Base-by-base conservation (phyloP, 768 basidiomycete genomes). In the Macrolepiota fuliginosa region DNA sequence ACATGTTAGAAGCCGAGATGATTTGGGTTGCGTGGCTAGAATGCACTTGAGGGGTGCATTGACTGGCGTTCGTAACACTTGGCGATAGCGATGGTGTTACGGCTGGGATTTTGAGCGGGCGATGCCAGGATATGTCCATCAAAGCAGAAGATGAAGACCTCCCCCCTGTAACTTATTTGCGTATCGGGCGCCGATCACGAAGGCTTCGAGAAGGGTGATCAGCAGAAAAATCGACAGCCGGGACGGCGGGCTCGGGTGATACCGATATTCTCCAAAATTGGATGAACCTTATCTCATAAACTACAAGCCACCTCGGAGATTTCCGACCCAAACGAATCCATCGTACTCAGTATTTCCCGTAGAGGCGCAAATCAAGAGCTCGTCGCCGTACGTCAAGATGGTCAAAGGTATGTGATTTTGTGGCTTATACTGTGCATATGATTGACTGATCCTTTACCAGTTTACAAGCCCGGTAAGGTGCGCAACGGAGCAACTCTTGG, bases 401-500 rank as follows among this genome's bases (percentile, higher is more conserved):
- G 82, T 83, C 72, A 84, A 82, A 82, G 83, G 83, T 84, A 71
- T 68, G 78, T 62, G 22, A 36, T 49, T 39, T 40, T 63, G 55
- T 62, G 58, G 46, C 36, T 19, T 56, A 40, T 13, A 32, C 7
- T 60, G 25, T 51, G 29, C 27, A 54, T 39, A 36, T 49, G 49
- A 15, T 63, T 73, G 58, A 70, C 47, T 56, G 29, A 56, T 56
- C 54, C 50, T 32, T 11, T 46, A 64, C 0, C 65, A 94, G 94
- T 96, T 73, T 94, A 92, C 87, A 96, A 96, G 80, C 88, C 93
- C 74, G 93, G 94, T 79, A 96, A 96, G 85, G 92, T 94, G 70
- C 59, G 68, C 63, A 36, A 4, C 22, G 12, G 47, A 40, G 51
- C 32, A 36, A 27, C 10, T 54, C 42, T 45, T 45, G 42, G 19